These are phyloP conservation scores for Alloascoidea hylecoeti DNA, from an alignment of 805 yeast species.

Conservation along the genomic window DNA sequence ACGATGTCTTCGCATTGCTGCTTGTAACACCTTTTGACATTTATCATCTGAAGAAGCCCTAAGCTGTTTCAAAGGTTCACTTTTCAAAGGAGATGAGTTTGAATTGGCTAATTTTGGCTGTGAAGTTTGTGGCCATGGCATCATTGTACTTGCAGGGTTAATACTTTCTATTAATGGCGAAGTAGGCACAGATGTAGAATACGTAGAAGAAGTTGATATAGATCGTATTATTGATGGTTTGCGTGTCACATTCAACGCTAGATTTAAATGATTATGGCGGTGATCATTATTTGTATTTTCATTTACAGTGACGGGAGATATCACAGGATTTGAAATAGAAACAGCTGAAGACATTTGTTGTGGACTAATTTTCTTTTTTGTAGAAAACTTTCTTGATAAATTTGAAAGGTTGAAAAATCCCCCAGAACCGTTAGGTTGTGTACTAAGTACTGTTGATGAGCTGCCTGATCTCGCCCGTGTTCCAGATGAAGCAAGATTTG, in stretches of 20 bases:
- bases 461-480: neutral
- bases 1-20: slow-evolving; percentile 77
- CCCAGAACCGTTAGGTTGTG: neutral
- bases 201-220: slow-evolving; percentile 2
- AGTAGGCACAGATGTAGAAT: neutral
- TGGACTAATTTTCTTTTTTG: neutral
- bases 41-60: slow-evolving; percentile 86
- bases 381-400: slow-evolving; percentile 1
- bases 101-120: too few species aligned
- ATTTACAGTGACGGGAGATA: too few species aligned
- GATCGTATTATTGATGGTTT: slow-evolving; percentile 3
- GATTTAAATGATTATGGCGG: too few species aligned
- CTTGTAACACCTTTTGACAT: slow-evolving; percentile 74
- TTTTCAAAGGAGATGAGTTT: neutral
- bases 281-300: too few species aligned
- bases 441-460: neutral
- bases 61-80: slow-evolving; percentile 69
- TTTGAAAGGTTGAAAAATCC: neutral
- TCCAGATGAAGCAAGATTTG: too few species aligned
- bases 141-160: too few species aligned
- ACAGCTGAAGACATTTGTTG: too few species aligned
- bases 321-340: too few species aligned
- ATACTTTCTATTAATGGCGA: neutral
- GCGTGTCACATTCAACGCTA: neutral
- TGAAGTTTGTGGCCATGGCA: too few species aligned